Base-by-base conservation (phyloP, 2,329 filamentous ascomycete genomes). In the Sporothrix inflata region DNA sequence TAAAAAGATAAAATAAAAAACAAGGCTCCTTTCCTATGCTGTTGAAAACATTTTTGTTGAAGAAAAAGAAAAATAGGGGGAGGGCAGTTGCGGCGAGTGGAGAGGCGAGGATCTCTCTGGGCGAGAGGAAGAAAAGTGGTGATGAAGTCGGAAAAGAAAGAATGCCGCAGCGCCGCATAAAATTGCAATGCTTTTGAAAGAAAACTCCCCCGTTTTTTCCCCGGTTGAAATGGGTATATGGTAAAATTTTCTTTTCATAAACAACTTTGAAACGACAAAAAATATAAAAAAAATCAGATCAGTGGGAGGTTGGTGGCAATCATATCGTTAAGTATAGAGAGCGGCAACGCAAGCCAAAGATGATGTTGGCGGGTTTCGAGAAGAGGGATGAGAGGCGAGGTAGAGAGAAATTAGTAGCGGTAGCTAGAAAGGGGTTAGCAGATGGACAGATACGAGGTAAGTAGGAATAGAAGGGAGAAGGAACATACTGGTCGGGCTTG, bases 401-500 rank as follows among this genome's bases (percentile, higher is more conserved):
- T 19, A 12, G n/a, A 63, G 60, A 63, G 60, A 45, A 16, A 45
- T 88, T 91, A 92, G 86, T 92, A 92, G 82, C 90, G 88, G 86
- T 90, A 90, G 82, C 55, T 60, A n/a, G 19, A 40, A 11, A 34
- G 0, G 5, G 9, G 85, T 86, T 78, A 74, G 86, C 90, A 90
- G 1, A 11, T 9, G 27, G 82, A 84, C 86, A 78, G 74, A 69
- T 71, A 69, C 72, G 47, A 38, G 40, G n/a, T 14, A 76, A 82
- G 82, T 67, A 75, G 63, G 60, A 34, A 47, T 8, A 70, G 9
- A n/a, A 60, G 65, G 38, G 12, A 61, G 38, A 45, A 30, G 65
- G 57, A 75, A 84, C 86, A 82, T 93, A 94, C 89, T 94, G 93
- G 78, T 98, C 95, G 84, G 87, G 88, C 94, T 99, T 99, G 92